Evolutionary conservation across 805 yeast species (phyloP).

Genomic region (Metschnikowia koreensis): DNA sequence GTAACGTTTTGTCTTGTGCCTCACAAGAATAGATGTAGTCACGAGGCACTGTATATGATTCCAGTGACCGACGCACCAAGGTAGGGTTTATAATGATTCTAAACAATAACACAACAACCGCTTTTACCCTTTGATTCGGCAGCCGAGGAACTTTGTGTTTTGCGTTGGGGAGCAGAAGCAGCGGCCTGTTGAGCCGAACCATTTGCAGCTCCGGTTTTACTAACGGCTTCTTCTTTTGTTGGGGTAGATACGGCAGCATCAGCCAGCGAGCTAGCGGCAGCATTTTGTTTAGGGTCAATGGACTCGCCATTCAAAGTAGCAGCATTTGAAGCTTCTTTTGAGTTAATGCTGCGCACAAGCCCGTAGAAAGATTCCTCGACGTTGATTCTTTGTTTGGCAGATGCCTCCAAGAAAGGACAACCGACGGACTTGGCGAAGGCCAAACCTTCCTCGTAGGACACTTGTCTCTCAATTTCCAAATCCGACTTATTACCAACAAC

Average conservation of each 20-base stretch:
- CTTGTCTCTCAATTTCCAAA: constrained; percentile 72
- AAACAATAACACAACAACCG: constrained; percentile 23
- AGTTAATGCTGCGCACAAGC: constrained; percentile 56
- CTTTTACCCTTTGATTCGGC: constrained; percentile 13
- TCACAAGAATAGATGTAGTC: not conserved
- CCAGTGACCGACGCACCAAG: not conserved
- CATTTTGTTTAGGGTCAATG: constrained; percentile 1
- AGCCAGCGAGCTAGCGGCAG: constrained; percentile 1
- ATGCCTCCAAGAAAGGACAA: constrained; percentile 83
- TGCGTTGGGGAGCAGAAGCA: constrained; percentile 13
- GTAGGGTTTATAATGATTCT: not conserved
- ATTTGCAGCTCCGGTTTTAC: not conserved
- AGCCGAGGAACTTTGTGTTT: constrained; percentile 10
- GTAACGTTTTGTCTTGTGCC: not conserved
- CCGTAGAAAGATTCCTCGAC: constrained; percentile 83
- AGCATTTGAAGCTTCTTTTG: constrained; percentile 7
- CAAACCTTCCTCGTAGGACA: constrained; percentile 61
- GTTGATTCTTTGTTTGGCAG: constrained; percentile 87
- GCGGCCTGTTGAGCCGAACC: not conserved
- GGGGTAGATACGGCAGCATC: constrained; percentile 2
- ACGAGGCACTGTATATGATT: not conserved
- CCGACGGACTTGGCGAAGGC: constrained; percentile 62
- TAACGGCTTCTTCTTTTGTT: not conserved
- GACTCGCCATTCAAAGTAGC: constrained; percentile 7
- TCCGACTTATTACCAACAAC: constrained; percentile 82